These are phyloP conservation scores for Euphorbia peplus DNA, from an alignment of 345 rosid genomes.

Conservation along the genomic window DNA sequence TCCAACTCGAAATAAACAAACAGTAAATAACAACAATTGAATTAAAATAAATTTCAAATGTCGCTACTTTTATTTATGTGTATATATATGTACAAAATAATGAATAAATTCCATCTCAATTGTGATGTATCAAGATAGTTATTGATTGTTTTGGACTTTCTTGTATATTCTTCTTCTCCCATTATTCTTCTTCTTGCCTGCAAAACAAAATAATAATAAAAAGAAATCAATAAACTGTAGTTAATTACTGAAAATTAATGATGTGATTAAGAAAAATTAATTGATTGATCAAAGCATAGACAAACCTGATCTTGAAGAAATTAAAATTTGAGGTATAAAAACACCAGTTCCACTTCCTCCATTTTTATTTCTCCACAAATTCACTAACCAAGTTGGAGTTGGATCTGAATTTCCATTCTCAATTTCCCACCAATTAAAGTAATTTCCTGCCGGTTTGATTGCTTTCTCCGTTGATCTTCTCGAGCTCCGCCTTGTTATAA, in stretches of 20 bases:
- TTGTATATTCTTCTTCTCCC: not conserved
- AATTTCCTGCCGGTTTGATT: conserved; percentile 18
- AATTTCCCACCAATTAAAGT: conserved; percentile 26
- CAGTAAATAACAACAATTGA: too few relatives aligned
- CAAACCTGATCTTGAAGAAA: not conserved
- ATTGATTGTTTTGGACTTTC: not conserved
- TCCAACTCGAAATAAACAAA: too few relatives aligned
- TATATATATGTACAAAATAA: not conserved
- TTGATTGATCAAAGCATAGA: not conserved
- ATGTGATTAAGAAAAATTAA: too few relatives aligned
- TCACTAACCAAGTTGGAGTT: conserved; percentile 26
- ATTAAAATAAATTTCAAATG: too few relatives aligned
- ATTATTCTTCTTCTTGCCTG: conserved; percentile 2
- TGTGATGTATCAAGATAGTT: not conserved
- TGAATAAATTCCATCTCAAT: not conserved
- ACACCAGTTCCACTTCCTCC: conserved; percentile 15
- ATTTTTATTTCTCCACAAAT: conserved; percentile 19
- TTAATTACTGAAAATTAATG: not conserved
- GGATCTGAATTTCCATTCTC: conserved; percentile 15
- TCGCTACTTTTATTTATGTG: not conserved
- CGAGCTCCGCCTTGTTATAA: not conserved
- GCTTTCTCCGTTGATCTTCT: not conserved
- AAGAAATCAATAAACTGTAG: not conserved
- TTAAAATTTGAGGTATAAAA: conserved; percentile 8
- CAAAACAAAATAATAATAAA: too few relatives aligned